Conservation (phyloP, 805 yeast species). For the Candida anglica region DNA sequence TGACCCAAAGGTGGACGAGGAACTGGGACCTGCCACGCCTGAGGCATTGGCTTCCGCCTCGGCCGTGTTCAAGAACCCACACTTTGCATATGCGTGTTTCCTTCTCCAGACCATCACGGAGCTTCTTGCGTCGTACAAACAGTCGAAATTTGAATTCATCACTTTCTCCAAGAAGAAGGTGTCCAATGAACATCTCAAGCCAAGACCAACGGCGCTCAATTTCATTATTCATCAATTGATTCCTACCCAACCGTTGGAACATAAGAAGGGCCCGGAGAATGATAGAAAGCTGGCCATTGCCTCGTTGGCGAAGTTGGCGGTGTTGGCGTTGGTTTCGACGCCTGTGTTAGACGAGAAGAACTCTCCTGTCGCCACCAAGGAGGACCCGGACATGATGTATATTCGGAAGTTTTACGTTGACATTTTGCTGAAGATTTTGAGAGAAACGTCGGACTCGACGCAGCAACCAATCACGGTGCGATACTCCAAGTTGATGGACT, state of each 20-base stretch:
- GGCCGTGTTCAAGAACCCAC: constrained; percentile 45
- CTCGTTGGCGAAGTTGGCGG: constrained; percentile 54
- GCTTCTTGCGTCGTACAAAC: constrained; percentile 70
- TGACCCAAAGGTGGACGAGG: constrained; percentile 18
- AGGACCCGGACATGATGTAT: constrained; percentile 67
- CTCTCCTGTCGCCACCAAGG: constrained; percentile 42
- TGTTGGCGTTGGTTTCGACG: constrained; percentile 61
- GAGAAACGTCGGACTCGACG: constrained; percentile 41
- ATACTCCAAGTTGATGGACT: constrained; percentile 53
- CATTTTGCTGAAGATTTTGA: constrained; percentile 56
- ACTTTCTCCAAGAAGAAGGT: constrained; percentile 62
- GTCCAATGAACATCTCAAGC: constrained; percentile 44
- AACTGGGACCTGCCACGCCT: constrained; percentile 3
- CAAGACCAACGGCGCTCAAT: constrained; percentile 74
- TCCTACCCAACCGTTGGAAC: constrained; percentile 48
- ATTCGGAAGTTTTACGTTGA: constrained; percentile 75
- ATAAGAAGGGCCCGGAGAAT: constrained; percentile 32
- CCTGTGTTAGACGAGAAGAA: constrained; percentile 48
- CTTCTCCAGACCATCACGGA: constrained; percentile 67
- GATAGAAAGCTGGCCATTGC: constrained; percentile 58
- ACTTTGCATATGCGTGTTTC: constrained; percentile 65
- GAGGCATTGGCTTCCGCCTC: constrained; percentile 3
- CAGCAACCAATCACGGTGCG: constrained; percentile 20
- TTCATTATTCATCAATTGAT: constrained; percentile 72
- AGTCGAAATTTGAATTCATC: constrained; percentile 76